Evolutionary conservation across 2,329 filamentous ascomycete species (phyloP), one percentile per base, ranked within the genome.

Genomic region (Ascochyta viciae-villosae): DNA sequence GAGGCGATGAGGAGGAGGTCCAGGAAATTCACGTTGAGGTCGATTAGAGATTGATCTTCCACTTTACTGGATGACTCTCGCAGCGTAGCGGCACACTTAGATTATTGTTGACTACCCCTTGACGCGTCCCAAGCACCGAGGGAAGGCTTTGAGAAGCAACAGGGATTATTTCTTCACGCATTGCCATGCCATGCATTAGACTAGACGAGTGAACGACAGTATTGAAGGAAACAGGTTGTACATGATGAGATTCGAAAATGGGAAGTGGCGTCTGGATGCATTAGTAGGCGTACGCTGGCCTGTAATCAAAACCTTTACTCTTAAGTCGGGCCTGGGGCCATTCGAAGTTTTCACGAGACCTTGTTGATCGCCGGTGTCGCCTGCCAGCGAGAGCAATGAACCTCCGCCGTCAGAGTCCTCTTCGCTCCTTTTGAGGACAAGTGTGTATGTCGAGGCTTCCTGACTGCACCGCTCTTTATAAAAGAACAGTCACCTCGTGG

Each of bases 1-100:
- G 54, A 4, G 59, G 50, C 4, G 61, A 62, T 12, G 70, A 72
- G 27, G 65, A 63, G 0, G 60, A 68, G 24, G 65, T 71, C 15
- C 60, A 62, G 24, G 68, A 71, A 35, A 66, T 68, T 9, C 37
- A 41, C 12, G 33, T 57, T n/a, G 40, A 15, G 6, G 35, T 35
- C 19, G 41, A 46, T 38, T 54, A 48, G 39, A 24, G 7, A 27
- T 22, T 19, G 39, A 26, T 27, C 26, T 19, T 19, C 27, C 16
- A 12, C 6, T 6, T 7, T 44, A 8, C 29, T 45, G 29, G n/a
- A 48, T 7, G 48, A 33, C 13, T 10, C 39, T 39, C 10, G 26
- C 33, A 10, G 33, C 5, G 26, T 9, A 9, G n/a, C n/a, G 13
- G 33, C 15, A 40, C 26, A 6, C 27, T 42, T 6, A 22, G 13